phyloP scores from a whole-genome alignment of 768 basidiomycete genomes.

The Brasilioporus rufonigricans region DNA sequence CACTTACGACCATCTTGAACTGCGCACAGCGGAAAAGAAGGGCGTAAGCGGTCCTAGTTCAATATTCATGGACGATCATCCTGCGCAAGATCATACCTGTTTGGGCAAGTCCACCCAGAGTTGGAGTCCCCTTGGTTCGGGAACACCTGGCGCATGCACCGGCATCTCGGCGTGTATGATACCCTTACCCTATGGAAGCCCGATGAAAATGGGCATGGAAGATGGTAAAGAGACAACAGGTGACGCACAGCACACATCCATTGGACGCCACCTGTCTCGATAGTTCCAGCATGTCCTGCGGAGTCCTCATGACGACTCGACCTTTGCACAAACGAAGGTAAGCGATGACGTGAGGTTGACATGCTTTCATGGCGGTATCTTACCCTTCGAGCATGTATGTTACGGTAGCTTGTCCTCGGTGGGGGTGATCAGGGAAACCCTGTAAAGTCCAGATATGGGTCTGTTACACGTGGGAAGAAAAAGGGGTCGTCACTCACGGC shows the following conservation, averaged over 20 bases:
- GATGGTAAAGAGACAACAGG: neutral
- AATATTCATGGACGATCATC: neutral
- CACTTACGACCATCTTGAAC: slow-evolving; percentile 72
- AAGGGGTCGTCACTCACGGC: slow-evolving; percentile 47
- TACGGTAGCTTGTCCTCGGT: slow-evolving; percentile 84
- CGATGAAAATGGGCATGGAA: neutral
- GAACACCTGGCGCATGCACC: slow-evolving; percentile 59
- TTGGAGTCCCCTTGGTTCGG: slow-evolving; percentile 82
- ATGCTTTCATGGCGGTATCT: neutral
- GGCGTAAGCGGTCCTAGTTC: slow-evolving; percentile 17
- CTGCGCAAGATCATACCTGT: slow-evolving; percentile 38
- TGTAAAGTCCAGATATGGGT: slow-evolving; percentile 21
- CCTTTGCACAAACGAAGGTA: slow-evolving; percentile 32
- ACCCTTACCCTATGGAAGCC: slow-evolving; percentile 49
- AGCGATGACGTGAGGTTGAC: neutral
- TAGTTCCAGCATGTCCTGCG: slow-evolving; percentile 76
- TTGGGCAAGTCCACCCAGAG: slow-evolving; percentile 85
- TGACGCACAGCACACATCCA: slow-evolving; percentile 85
- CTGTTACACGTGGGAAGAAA: neutral
- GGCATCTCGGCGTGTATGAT: slow-evolving; percentile 92
- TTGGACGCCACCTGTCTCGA: slow-evolving; percentile 82
- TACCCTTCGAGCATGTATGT: slow-evolving; percentile 89
- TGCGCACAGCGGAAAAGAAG: slow-evolving; percentile 34
- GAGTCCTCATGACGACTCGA: slow-evolving; percentile 89
- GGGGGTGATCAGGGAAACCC: slow-evolving; percentile 94